Percentiles rank a stretch among this genome's conserved stretches.
Evolutionary conservation across 1,284 basidiomycete species (phyloP).

Genomic region (Ustilago crameri): DNA sequence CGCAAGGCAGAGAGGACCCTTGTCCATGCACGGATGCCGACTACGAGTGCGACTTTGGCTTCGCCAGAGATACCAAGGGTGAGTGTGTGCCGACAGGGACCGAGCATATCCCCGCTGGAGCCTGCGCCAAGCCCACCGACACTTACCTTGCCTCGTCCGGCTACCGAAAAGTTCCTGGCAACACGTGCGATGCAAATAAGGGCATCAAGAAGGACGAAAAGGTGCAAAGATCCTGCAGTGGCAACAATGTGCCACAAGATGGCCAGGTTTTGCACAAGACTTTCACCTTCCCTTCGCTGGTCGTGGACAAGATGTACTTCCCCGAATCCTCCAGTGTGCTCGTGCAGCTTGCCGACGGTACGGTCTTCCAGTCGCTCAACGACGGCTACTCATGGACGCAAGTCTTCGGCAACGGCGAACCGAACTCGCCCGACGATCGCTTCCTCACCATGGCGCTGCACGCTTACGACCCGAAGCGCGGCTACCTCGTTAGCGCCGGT

Average conservation of each 20-base stretch:
- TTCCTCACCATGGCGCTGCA: slow-evolving; percentile 85
- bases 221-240: slow-evolving; percentile 79
- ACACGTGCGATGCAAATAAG: slow-evolving; percentile 77
- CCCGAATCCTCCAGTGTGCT: slow-evolving; percentile 78
- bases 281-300: slow-evolving; percentile 78
- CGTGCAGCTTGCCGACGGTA: slow-evolving; percentile 79
- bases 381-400: slow-evolving; percentile 92
- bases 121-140: slow-evolving; percentile 74
- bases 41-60: slow-evolving; percentile 96
- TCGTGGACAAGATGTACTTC: slow-evolving; percentile 87
- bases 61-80: slow-evolving; percentile 75
- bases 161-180: slow-evolving; percentile 90
- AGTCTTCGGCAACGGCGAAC: slow-evolving; percentile 70
- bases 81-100: slow-evolving; percentile 84
- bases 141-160: slow-evolving; percentile 89
- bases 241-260: slow-evolving; percentile 67
- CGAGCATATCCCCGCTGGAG: slow-evolving; percentile 82
- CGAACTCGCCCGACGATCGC: slow-evolving; percentile 15
- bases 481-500: slow-evolving; percentile 84
- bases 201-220: slow-evolving; percentile 78
- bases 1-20: slow-evolving; percentile 76
- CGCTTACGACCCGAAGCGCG: slow-evolving; percentile 80
- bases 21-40: slow-evolving; percentile 88
- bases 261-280: slow-evolving; percentile 65
- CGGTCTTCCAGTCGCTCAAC: slow-evolving; percentile 91